Percentiles rank a stretch among this genome's conserved stretches.
Conservation (phyloP, 176 grass and related monocot genomes). For the Lolium multiflorum region DNA sequence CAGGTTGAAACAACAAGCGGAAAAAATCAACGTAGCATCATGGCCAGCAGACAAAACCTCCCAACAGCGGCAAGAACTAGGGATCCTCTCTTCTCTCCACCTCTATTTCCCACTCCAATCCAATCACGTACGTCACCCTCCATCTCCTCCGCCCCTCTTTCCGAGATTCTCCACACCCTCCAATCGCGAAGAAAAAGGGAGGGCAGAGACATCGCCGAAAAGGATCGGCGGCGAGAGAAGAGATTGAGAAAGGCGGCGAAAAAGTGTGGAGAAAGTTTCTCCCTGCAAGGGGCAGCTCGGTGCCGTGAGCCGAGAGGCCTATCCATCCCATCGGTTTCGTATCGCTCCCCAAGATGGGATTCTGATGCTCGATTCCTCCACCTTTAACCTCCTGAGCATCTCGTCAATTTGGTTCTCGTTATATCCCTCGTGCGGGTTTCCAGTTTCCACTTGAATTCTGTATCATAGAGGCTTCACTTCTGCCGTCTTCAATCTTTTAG, state of each 20-base stretch:
- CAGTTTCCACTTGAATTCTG: background rate
- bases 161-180: constrained; percentile 44
- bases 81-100: background rate
- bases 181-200: constrained; percentile 31
- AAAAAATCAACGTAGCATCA: constrained; percentile 6
- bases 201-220: constrained; percentile 25
- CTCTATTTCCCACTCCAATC: constrained; percentile 15
- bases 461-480: background rate
- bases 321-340: constrained; percentile 18
- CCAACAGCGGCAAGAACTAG: constrained; percentile 25
- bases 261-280: constrained; percentile 4
- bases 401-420: constrained; percentile 25
- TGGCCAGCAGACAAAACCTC: constrained; percentile 22
- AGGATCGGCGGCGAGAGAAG: constrained; percentile 42
- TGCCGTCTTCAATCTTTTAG: background rate
- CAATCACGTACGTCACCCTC: constrained; percentile 45
- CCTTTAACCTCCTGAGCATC: background rate
- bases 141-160: constrained; percentile 45
- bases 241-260: constrained; percentile 9
- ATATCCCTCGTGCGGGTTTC: background rate
- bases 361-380: constrained; percentile 59
- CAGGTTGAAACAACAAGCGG: background rate
- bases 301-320: constrained; percentile 4
- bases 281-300: constrained; percentile 38
- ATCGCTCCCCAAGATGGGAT: constrained; percentile 39